Evolutionary conservation across 2,329 filamentous ascomycete species (phyloP).

Genomic region (Curvularia sp.): DNA sequence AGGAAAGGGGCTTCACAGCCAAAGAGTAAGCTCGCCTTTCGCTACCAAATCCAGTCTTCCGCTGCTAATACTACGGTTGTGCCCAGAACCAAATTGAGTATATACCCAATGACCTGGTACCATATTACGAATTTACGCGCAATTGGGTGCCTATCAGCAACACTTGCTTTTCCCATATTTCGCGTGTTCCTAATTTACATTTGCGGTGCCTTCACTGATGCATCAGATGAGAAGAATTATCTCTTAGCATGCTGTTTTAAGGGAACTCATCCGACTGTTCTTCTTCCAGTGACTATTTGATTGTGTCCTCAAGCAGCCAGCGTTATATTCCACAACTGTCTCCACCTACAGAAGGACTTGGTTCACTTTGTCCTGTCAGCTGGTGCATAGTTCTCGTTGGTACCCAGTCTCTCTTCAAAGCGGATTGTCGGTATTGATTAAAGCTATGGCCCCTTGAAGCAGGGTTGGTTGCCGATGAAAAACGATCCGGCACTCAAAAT

Average conservation of each 20-base stretch:
- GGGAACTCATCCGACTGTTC: neutral
- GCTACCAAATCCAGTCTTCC: neutral
- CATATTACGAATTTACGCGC: conserved; percentile 3
- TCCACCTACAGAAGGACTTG: neutral
- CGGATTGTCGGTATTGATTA: neutral
- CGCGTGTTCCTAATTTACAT: neutral
- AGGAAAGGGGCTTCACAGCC: conserved; percentile 48
- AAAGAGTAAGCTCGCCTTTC: conserved; percentile 32
- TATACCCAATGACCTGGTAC: conserved; percentile 7
- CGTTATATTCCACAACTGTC: neutral
- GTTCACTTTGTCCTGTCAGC: neutral
- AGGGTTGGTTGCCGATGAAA: neutral
- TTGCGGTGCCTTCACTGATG: too few relatives aligned
- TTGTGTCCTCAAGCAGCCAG: neutral
- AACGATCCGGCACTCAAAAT: neutral
- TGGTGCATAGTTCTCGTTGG: neutral
- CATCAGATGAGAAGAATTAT: neutral
- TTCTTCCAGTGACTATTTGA: neutral
- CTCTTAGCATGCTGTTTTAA: neutral
- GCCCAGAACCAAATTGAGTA: conserved; percentile 16
- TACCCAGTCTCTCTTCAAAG: neutral
- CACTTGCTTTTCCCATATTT: neutral
- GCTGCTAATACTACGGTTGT: conserved; percentile 11
- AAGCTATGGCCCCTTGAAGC: neutral
- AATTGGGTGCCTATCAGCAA: neutral